Evolutionary conservation across 441 rosid species (phyloP), one percentile per base, ranked within the genome.

Genomic region (Gossypium trilobum): DNA sequence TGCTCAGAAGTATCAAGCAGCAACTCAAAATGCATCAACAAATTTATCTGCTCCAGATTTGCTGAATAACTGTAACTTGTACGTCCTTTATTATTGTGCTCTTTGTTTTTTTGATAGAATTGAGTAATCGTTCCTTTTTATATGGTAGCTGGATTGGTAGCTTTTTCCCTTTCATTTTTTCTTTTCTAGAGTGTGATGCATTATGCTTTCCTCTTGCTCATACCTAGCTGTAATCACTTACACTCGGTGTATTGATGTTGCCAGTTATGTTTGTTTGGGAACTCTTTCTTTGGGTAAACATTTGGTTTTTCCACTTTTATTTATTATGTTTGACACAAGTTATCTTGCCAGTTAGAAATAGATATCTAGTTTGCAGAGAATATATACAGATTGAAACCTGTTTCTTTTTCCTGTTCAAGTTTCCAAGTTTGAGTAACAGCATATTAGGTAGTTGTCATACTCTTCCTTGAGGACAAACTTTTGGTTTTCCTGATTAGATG

Each of bases 21-120:
- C 95, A 2, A 79, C 94, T 73, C 99, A 95, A 79, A 95, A 89
- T 83, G 85, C 94, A 70, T 82, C 99, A 59, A 72, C 97, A 52
- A 90, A 85, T 86, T 75, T 88, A 71, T 85, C 97, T 73, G 87
- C 83, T 31, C 86, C 92, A 2, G 99, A 95, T 78, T 76, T 95
- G 79, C 98, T 91, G 81, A 92, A 81, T 81, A 91, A 93, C 74
- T 93, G 97, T 79, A 91, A 89, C 79, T 74, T 90, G 99, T 95
- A 85, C 83, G 94, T 78, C 57, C 78, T 22, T 69, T 60, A 39
- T 1, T 22, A 1, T 44, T 72, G 9, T 51, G 70, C 73, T 0
- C 5, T 58, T 46, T 33, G 42, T 33, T 33, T 25, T 23, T 31
- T 8, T 72, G 57, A 61, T 27, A 29, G 69, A 42, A 63, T 59